A percentile compares a stretch with the other conserved stretches of the same genome.
Conservation (phyloP, 2,329 filamentous ascomycete genomes). For the Trichoderma brevicompactum region DNA sequence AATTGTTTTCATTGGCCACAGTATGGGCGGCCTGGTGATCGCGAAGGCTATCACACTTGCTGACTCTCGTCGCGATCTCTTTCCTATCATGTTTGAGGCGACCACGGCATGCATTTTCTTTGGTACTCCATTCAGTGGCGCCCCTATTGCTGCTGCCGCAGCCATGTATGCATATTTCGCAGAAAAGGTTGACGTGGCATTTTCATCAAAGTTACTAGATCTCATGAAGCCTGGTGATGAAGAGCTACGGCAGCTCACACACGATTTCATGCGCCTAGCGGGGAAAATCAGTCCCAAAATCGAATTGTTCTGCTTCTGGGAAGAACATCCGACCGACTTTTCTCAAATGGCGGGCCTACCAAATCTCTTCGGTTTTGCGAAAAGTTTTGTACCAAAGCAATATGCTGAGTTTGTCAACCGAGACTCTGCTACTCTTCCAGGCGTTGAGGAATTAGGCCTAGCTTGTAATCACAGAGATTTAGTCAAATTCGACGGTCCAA, state of each 20-base stretch:
- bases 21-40: constrained; percentile 51
- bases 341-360: constrained; percentile 43
- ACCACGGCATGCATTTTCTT: constrained; percentile 48
- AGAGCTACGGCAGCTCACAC: constrained; percentile 43
- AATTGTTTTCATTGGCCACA: constrained; percentile 50
- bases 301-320: constrained; percentile 46
- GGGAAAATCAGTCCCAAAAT: constrained; percentile 44
- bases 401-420: constrained; percentile 46
- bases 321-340: constrained; percentile 47
- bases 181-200: constrained; percentile 41
- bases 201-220: constrained; percentile 45
- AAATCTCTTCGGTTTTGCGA: constrained; percentile 32
- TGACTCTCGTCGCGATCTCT: constrained; percentile 43
- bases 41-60: constrained; percentile 45
- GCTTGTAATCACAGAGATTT: constrained; percentile 47
- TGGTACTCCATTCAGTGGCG: constrained; percentile 48
- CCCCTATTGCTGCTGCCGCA: constrained; percentile 43
- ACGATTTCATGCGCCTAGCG: constrained; percentile 46
- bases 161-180: constrained; percentile 44
- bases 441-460: constrained; percentile 42
- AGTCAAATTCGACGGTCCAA: constrained; percentile 49
- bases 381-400: constrained; percentile 39
- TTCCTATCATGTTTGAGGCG: constrained; percentile 47
- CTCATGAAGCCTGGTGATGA: constrained; percentile 48
- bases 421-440: constrained; percentile 47